Percentiles rank a stretch among this genome's conserved stretches.
Evolutionary conservation across 352 stramenopile genomes (phyloP).

Genomic region (Pythium aphanidermatum): DNA sequence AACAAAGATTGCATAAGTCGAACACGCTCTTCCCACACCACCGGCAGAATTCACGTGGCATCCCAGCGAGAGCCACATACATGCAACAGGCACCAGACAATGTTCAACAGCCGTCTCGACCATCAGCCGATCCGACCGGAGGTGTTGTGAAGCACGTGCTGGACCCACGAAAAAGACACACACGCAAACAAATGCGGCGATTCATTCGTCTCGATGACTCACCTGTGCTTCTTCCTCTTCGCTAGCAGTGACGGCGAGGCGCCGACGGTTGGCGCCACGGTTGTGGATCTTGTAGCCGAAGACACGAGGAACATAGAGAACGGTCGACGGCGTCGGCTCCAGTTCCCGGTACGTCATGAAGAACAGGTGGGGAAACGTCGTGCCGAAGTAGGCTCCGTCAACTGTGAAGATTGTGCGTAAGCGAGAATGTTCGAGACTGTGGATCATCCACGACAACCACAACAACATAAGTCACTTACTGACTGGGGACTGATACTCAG

Average conservation of each 20-base stretch:
- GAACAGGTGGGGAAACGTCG: conserved; percentile 98
- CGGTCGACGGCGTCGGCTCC: conserved; percentile 69
- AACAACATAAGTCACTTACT: conserved; percentile 49
- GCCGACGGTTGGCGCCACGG: conserved; percentile 75
- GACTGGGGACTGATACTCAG: conserved; percentile 75
- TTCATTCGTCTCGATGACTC: conserved; percentile 22
- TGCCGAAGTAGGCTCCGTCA: conserved; percentile 98
- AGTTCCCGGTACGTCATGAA: conserved; percentile 96
- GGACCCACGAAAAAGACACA: conserved; percentile 13
- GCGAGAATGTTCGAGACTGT: not conserved
- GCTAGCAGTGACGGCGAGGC: conserved; percentile 71
- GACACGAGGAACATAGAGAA: conserved; percentile 86
- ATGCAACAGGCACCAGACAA: conserved; percentile 27
- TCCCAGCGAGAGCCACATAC: conserved; percentile 27
- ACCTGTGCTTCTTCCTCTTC: conserved; percentile 82
- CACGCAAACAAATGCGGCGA: conserved; percentile 3
- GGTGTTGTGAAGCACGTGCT: conserved; percentile 22
- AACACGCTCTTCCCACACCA: conserved; percentile 38
- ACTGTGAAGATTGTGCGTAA: conserved; percentile 27
- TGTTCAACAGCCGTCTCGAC: conserved; percentile 22
- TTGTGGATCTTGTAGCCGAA: conserved; percentile 93
- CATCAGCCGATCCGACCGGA: conserved; percentile 19
- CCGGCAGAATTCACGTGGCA: conserved; percentile 17
- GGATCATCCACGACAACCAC: too few relatives aligned
- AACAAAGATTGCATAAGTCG: conserved; percentile 83